A percentile compares a stretch with the other conserved stretches of the same genome.
Conservation (phyloP, 2,329 filamentous ascomycete genomes). For the Teratosphaeria epicoccoides region DNA sequence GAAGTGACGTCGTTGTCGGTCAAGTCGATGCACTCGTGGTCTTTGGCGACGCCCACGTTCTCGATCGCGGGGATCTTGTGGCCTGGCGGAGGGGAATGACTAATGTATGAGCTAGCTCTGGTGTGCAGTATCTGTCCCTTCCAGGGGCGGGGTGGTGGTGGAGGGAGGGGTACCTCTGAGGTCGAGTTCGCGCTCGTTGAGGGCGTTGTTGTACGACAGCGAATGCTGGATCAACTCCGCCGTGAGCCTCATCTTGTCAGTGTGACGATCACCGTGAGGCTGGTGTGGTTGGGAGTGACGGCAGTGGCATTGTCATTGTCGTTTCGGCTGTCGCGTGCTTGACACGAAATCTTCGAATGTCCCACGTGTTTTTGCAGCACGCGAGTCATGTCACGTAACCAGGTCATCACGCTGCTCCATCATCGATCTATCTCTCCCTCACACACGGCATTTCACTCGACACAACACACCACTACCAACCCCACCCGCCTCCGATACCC, state of each 20-base stretch:
- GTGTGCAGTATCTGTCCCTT: slow-evolving; percentile 94
- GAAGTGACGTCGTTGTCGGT: slow-evolving; percentile 94
- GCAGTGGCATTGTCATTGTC: no score
- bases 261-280: not conserved
- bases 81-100: slow-evolving; percentile 54
- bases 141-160: slow-evolving; percentile 41
- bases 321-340: not conserved
- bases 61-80: slow-evolving; percentile 97
- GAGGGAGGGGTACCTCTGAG: slow-evolving; percentile 76
- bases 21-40: slow-evolving; percentile 93
- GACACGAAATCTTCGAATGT: not conserved
- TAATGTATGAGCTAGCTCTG: slow-evolving; percentile 32
- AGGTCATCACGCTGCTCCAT: not conserved
- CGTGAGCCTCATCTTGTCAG: slow-evolving; percentile 75
- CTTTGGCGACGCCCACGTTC: slow-evolving; percentile 90
- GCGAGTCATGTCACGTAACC: not conserved
- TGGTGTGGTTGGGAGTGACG: not conserved
- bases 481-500: not conserved
- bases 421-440: not conserved
- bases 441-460: not conserved
- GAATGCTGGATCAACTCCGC: slow-evolving; percentile 89
- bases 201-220: slow-evolving; percentile 94
- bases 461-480: not conserved
- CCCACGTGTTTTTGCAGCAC: not conserved
- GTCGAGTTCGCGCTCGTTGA: slow-evolving; percentile 98